Conservation (phyloP, 2,329 filamentous ascomycete species). For the Penicillium sp. region DNA sequence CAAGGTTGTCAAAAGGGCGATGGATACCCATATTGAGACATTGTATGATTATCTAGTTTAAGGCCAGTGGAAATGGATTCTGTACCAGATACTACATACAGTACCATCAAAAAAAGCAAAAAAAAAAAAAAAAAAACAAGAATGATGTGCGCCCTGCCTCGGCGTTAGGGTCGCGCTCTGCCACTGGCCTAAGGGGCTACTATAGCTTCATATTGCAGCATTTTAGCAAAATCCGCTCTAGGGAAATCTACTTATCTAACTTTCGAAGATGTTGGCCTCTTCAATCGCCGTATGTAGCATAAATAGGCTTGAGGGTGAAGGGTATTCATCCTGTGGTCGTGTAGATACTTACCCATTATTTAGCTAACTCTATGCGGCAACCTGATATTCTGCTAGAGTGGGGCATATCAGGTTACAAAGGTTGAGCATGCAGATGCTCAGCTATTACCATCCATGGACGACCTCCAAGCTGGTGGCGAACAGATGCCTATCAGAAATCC, state of each 20-base stretch:
- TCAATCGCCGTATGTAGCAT: not conserved
- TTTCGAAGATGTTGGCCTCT: not conserved
- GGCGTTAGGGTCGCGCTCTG: not conserved
- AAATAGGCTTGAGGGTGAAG: not conserved
- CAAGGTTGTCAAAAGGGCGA: not conserved
- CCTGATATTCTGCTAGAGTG: not conserved
- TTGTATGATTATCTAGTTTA: slow-evolving; percentile 13
- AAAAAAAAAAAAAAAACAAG: not conserved
- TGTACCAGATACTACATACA: not conserved
- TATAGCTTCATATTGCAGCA: not conserved
- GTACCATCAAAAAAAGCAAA: not conserved
- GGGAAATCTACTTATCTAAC: not conserved
- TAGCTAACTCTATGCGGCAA: not conserved
- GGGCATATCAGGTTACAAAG: not conserved
- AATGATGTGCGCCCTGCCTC: no score
- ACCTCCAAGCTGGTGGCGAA: no score
- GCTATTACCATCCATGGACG: not conserved
- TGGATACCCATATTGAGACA: slow-evolving; percentile 6
- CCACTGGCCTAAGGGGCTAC: no score
- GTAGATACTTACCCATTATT: not conserved
- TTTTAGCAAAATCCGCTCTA: not conserved
- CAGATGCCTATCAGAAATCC: not conserved
- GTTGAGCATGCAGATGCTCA: not conserved
- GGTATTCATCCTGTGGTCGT: not conserved
- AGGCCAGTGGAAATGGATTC: slow-evolving; percentile 6